A percentile compares a stretch with the other conserved stretches of the same genome.
phyloP scores from a whole-genome alignment of 129 eudicot species.

The Ambrosia artemisiifolia region DNA sequence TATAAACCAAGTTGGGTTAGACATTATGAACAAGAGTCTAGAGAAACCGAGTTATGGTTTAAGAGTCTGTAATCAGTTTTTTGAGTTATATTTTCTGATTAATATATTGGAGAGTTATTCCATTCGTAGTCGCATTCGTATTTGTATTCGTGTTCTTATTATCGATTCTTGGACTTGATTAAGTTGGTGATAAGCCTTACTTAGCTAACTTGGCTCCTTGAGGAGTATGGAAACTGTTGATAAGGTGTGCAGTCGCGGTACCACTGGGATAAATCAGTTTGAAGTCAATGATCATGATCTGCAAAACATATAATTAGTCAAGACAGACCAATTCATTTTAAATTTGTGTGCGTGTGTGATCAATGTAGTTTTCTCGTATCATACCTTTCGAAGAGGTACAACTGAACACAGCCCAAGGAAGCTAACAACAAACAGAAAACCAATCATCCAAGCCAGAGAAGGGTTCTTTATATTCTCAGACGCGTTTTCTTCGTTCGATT shows the following conservation, averaged over 20 bases:
- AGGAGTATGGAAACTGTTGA: constrained; percentile 99
- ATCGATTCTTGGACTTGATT: too few species aligned
- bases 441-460: constrained; percentile 69
- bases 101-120: too few species aligned
- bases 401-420: constrained; percentile 88
- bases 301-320: constrained; percentile 17
- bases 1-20: too few species aligned
- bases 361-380: neutral
- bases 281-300: constrained; percentile 96
- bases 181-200: constrained; percentile 40
- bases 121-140: too few species aligned
- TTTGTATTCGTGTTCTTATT: too few species aligned
- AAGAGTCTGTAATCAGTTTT: too few species aligned
- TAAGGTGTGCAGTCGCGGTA: constrained; percentile 95
- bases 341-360: neutral
- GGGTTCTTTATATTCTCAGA: constrained; percentile 65
- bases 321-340: neutral
- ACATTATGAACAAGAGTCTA: too few species aligned
- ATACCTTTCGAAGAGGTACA: constrained; percentile 95
- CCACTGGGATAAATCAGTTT: constrained; percentile 96
- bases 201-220: constrained; percentile 91
- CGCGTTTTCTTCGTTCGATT: constrained; percentile 48
- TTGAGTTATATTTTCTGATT: too few species aligned
- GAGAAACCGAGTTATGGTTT: too few species aligned
- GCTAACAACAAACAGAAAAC: constrained; percentile 91